These are phyloP conservation scores for Calonectria ilicicola DNA, from an alignment of 2,329 filamentous ascomycete genomes.

Conservation along the genomic window DNA sequence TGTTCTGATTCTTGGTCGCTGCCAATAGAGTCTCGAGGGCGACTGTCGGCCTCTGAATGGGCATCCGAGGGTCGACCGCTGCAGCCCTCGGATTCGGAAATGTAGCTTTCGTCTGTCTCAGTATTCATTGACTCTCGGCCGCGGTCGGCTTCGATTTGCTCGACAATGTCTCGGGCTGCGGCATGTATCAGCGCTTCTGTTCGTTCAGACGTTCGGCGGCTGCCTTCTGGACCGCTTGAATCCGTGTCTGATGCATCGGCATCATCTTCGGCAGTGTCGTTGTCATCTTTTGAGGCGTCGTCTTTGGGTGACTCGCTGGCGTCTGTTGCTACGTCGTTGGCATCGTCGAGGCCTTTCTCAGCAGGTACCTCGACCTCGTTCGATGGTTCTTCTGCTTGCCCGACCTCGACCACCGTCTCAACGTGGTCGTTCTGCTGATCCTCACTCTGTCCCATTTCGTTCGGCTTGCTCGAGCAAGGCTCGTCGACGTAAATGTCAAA, in stretches of 20 bases:
- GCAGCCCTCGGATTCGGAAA: slow-evolving; percentile 38
- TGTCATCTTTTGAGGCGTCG: background rate
- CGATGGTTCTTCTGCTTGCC: background rate
- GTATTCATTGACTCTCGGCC: slow-evolving; percentile 41
- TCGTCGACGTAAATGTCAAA: slow-evolving; percentile 63
- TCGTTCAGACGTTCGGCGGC: slow-evolving; percentile 54
- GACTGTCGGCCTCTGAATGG: background rate
- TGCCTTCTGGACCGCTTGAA: slow-evolving; percentile 42
- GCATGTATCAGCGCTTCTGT: slow-evolving; percentile 67
- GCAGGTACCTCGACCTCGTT: background rate
- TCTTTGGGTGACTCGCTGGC: background rate
- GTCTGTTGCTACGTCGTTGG: slow-evolving; percentile 9
- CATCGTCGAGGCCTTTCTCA: background rate
- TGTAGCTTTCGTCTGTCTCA: slow-evolving; percentile 37
- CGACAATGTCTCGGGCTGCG: slow-evolving; percentile 63
- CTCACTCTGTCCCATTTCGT: slow-evolving; percentile 25
- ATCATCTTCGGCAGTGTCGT: slow-evolving; percentile 21
- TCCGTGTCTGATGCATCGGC: slow-evolving; percentile 29
- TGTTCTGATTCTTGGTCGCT: slow-evolving; percentile 10
- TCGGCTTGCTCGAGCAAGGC: slow-evolving; percentile 56
- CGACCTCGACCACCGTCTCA: slow-evolving; percentile 26
- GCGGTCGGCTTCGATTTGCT: slow-evolving; percentile 54
- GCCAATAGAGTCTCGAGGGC: background rate
- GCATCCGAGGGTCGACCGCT: slow-evolving; percentile 14
- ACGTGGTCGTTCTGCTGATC: slow-evolving; percentile 15